phyloP scores from a whole-genome alignment of 345 rosid genomes.

The Arabidopsis thaliana region DNA sequence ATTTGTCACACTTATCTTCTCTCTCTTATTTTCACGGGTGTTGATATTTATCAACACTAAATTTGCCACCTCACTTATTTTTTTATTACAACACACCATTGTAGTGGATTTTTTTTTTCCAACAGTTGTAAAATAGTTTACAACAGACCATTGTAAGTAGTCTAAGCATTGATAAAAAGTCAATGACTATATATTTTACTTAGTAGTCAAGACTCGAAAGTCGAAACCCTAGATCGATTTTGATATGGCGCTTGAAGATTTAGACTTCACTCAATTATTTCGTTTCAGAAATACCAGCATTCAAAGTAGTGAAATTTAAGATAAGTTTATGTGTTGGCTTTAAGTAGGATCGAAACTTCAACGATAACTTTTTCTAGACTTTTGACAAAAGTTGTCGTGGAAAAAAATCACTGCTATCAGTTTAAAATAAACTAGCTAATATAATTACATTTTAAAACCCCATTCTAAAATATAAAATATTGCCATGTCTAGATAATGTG shows the following conservation, averaged over 20 bases:
- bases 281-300: conserved; percentile 19
- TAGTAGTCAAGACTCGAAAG: conserved; percentile 16
- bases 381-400: conserved; percentile 29
- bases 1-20: too few species aligned
- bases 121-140: too few species aligned
- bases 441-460: neutral
- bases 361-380: conserved; percentile 30
- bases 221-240: conserved; percentile 11
- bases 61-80: too few species aligned
- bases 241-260: conserved; percentile 20
- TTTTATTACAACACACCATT: too few species aligned
- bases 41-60: too few species aligned
- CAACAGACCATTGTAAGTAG: too few species aligned
- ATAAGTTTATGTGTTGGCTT: conserved; percentile 37
- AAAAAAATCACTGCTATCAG: neutral
- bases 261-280: conserved; percentile 27
- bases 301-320: conserved; percentile 39
- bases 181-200: conserved; percentile 30
- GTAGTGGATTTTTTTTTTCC: too few species aligned
- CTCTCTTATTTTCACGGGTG: too few species aligned
- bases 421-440: conserved; percentile 7
- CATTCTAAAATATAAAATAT: neutral
- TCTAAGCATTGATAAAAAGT: conserved; percentile 20
- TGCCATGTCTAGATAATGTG: neutral
- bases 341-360: conserved; percentile 42